Conservation (phyloP, 2,329 filamentous ascomycete genomes). For the Beauveria varroae region DNA sequence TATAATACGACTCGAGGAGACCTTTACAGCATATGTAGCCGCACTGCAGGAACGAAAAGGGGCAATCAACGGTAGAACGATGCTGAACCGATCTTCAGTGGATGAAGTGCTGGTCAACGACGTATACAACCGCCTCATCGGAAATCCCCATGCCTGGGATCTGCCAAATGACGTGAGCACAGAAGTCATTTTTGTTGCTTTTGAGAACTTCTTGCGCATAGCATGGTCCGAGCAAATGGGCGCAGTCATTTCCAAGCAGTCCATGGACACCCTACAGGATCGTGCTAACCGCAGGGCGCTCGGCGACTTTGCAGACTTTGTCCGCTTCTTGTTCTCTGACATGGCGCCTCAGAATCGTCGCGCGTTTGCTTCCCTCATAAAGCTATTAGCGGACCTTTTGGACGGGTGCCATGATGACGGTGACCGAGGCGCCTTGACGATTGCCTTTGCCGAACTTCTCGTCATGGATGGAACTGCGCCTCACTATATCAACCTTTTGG, state of each 20-base stretch:
- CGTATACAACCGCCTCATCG: slow-evolving; percentile 80
- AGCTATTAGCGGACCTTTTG: slow-evolving; percentile 76
- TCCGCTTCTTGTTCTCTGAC: slow-evolving; percentile 55
- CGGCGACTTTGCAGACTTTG: slow-evolving; percentile 65
- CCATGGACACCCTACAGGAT: slow-evolving; percentile 67
- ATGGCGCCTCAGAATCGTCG: slow-evolving; percentile 65
- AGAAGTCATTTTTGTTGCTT: slow-evolving; percentile 82
- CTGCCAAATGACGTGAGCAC: slow-evolving; percentile 66
- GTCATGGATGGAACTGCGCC: slow-evolving; percentile 70
- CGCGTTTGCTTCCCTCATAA: slow-evolving; percentile 77
- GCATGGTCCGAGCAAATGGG: slow-evolving; percentile 89
- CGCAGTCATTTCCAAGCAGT: slow-evolving; percentile 65
- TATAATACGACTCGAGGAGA: slow-evolving; percentile 70
- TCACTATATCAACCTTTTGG: slow-evolving; percentile 80
- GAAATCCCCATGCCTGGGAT: slow-evolving; percentile 73
- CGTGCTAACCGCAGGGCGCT: slow-evolving; percentile 58
- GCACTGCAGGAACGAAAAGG: slow-evolving; percentile 80
- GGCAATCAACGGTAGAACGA: slow-evolving; percentile 70
- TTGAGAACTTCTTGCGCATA: slow-evolving; percentile 84
- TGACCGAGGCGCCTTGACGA: slow-evolving; percentile 78
- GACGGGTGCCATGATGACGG: slow-evolving; percentile 88
- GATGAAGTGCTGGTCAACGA: slow-evolving; percentile 82
- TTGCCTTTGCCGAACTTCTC: slow-evolving; percentile 81
- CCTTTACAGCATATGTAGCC: slow-evolving; percentile 74
- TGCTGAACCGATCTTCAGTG: slow-evolving; percentile 61